Base-by-base conservation (phyloP, 164 flowering plant species). In the Saururus chinensis region DNA sequence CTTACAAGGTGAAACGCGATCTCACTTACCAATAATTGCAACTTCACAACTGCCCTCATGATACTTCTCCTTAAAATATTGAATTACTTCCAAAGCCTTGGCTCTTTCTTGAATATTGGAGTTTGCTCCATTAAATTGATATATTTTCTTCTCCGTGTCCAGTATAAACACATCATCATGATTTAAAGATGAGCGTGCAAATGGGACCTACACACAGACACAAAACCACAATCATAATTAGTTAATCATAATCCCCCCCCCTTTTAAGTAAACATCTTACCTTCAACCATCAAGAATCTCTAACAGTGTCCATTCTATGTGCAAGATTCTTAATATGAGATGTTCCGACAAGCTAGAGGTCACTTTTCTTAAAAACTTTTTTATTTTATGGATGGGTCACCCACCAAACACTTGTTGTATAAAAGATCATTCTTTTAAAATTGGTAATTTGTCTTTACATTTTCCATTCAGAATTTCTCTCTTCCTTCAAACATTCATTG, bases 101-200 rank as follows among this genome's bases (percentile, higher is more conserved):
- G 99, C 99, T 70, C 99, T 80, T 68, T 95, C 99, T 72, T 95
- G 99, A 64, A 95, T 95, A 66, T 84, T 87, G 66, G 99, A 95
- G 73, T 95, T 95, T 67, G 93, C 95, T 59, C 99, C 99, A 80
- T 95, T 95, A 76, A 95, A 95, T 75, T 95, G 99, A 77, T 82
- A 95, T 53, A 95, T 87, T 76, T 95, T 95, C 10, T 79, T 73
- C 73, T 89, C 71, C 7, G 96, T 84, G 63, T 95, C 98, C 68
- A 95, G 73, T 59, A 95, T 91, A 77, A 95, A 95, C 13, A 95
- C 96, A 87, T 95, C 99, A 76, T 95, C 99, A 66, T 95, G 99
- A 79, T 91, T 95, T 65, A 95, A 64, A 23, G 96, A 86, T 55
- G 99, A 89, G 48, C 99, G 87, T 59, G 87, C 82, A 79, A 89